Base-by-base conservation (phyloP, 345 rosid genomes). In the Corymbia maculata region DNA sequence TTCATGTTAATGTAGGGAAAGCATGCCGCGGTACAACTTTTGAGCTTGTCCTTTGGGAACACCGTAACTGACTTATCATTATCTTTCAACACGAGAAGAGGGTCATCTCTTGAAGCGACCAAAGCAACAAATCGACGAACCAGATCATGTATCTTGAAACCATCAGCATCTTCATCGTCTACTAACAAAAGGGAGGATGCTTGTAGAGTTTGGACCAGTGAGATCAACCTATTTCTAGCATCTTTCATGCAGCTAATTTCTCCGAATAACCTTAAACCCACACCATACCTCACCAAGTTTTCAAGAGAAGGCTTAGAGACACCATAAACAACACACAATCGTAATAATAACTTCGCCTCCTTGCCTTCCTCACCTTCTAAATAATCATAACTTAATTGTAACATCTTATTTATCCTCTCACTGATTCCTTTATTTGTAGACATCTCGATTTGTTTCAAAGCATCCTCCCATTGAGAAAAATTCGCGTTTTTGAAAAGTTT, bases 351-450 rank as follows among this genome's bases (percentile, higher is more conserved):
- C 22, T 68, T 68, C 79, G 0, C 32, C 28, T 22, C 61, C 1
- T 55, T 1, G 55, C 55, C 49, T 11, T 52, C 57, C 57, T 52
- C 57, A 6, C 8, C 75, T 64, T 28, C 2, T 3, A 64, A 64
- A 13, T 0, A 4, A 3, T 64, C 1, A 7, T 64, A 64, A 64
- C 75, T 64, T 9, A n/a, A 13, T 1, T n/a, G 75, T 42, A 64
- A 1, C 42, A n/a, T 64, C 5, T n/a, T 0, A n/a, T 64, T n/a
- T 64, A n/a, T 28, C 1, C 0, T 6, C 36, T 6, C 5, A 13
- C 2, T 6, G 0, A n/a, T n/a, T n/a, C 4, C 36, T 6, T 0
- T 6, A 0, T 64, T 0, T n/a, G 7, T n/a, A n/a, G 1, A 3
- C 19, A 0, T 6, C 42, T 64, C 17, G 1, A 64, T 6, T 64